A percentile compares a stretch with the other conserved stretches of the same genome.
phyloP scores from a whole-genome alignment of 75 land plant genomes.

The Chamaecyparis obtusa region DNA sequence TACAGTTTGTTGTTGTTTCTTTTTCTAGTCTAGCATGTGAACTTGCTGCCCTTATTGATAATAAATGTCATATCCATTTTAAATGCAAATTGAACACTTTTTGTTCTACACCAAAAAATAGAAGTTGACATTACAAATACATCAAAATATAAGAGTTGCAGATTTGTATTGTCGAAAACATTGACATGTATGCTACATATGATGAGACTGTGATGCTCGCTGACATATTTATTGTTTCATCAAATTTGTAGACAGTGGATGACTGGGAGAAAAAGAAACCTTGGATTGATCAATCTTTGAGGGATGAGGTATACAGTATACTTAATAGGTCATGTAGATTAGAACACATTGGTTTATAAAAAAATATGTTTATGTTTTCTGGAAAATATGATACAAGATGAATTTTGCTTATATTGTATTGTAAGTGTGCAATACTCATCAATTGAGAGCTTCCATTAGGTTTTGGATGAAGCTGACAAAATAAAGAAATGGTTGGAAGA shows the following conservation, averaged over 20 bases:
- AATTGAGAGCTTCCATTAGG: conserved; percentile 30
- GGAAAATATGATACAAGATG: background rate
- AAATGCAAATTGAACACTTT: background rate
- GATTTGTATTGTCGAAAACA: background rate
- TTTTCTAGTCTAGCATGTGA: background rate
- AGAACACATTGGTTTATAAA: background rate
- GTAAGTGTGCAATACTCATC: background rate
- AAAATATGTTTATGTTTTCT: background rate
- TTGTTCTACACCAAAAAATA: background rate
- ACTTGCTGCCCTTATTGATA: background rate
- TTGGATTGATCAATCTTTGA: conserved; percentile 61
- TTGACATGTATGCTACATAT: background rate
- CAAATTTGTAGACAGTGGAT: conserved; percentile 40
- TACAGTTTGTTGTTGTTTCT: background rate
- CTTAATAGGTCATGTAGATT: background rate
- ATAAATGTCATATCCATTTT: background rate
- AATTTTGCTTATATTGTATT: background rate
- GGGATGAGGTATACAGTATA: conserved; percentile 64
- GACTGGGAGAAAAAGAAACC: conserved; percentile 71
- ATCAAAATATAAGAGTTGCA: background rate
- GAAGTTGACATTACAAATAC: background rate
- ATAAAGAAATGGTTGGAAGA: conserved; percentile 66
- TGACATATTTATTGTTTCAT: background rate
- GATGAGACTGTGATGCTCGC: background rate
- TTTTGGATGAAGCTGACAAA: conserved; percentile 48